Conservation (phyloP, 2,329 filamentous ascomycete genomes). For the Fusarium equiseti region DNA sequence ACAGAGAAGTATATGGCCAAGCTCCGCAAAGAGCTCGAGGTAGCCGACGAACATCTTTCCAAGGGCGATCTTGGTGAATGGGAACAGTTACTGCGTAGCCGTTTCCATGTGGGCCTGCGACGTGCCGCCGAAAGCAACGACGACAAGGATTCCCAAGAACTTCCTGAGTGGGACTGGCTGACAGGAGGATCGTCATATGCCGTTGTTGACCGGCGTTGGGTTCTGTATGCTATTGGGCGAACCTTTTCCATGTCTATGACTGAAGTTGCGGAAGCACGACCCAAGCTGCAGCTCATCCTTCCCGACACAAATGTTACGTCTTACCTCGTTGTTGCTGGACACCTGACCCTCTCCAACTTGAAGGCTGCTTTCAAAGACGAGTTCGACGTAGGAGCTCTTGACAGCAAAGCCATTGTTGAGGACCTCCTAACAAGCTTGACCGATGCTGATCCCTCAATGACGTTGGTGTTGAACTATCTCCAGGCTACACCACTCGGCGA, state of each 20-base stretch:
- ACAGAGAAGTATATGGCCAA: slow-evolving; percentile 62
- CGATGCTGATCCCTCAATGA: slow-evolving; percentile 75
- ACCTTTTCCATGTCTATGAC: slow-evolving; percentile 66
- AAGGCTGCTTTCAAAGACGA: slow-evolving; percentile 67
- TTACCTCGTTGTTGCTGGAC: slow-evolving; percentile 71
- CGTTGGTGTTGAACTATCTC: slow-evolving; percentile 74
- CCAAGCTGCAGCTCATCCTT: slow-evolving; percentile 53
- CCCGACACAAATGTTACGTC: slow-evolving; percentile 67
- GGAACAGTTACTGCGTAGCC: slow-evolving; percentile 62
- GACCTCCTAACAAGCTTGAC: slow-evolving; percentile 73
- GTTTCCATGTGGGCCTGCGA: slow-evolving; percentile 60
- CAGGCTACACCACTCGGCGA: slow-evolving; percentile 74
- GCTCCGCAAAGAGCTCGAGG: slow-evolving; percentile 58
- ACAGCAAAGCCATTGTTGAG: slow-evolving; percentile 64
- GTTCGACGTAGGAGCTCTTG: slow-evolving; percentile 57
- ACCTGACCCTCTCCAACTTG: slow-evolving; percentile 70
- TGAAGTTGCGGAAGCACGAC: slow-evolving; percentile 55
- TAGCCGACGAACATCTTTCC: slow-evolving; percentile 62
- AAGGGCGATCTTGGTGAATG: slow-evolving; percentile 61
- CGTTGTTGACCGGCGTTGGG: slow-evolving; percentile 73
- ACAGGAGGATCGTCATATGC: slow-evolving; percentile 60
- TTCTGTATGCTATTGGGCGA: slow-evolving; percentile 72
- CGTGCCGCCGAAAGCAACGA: slow-evolving; percentile 37
- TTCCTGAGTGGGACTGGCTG: slow-evolving; percentile 65
- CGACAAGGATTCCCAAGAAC: slow-evolving; percentile 44